These are phyloP conservation scores for Aspergillus viridinutans DNA, from an alignment of 2,329 filamentous ascomycete genomes.

Conservation along the genomic window DNA sequence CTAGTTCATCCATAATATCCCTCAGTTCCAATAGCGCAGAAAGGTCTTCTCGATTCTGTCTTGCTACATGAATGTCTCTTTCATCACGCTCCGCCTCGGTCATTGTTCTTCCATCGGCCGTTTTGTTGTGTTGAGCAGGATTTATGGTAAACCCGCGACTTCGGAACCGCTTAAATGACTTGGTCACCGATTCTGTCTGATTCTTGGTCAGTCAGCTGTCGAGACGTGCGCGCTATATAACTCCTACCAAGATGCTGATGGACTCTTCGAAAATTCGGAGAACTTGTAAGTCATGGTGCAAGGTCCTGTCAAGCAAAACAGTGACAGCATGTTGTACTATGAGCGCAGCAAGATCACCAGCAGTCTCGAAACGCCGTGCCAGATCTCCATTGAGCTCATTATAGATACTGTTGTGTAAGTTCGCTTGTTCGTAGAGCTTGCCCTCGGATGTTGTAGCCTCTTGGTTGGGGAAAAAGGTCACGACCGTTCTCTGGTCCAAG, in stretches of 20 bases:
- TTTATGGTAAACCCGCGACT: conserved; percentile 52
- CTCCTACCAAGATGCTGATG: conserved; percentile 57
- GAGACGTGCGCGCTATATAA: neutral
- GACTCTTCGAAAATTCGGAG: conserved; percentile 65
- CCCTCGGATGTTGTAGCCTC: conserved; percentile 32
- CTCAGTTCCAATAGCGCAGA: conserved; percentile 60
- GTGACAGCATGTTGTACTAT: conserved; percentile 59
- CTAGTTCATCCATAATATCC: conserved; percentile 62
- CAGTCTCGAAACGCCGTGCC: conserved; percentile 59
- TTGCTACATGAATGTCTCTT: conserved; percentile 48
- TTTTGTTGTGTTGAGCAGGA: conserved; percentile 28
- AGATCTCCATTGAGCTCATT: conserved; percentile 63
- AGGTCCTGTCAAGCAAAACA: conserved; percentile 56
- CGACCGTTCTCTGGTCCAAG: conserved; percentile 31
- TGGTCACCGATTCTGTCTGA: conserved; percentile 60
- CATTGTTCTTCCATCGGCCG: conserved; percentile 26
- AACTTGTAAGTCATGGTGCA: conserved; percentile 59
- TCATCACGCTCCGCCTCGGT: conserved; percentile 35
- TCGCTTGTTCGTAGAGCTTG: conserved; percentile 46
- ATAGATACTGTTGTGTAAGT: conserved; percentile 61
- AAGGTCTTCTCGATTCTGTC: conserved; percentile 59
- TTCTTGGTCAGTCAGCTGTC: neutral
- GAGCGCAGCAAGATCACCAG: conserved; percentile 59
- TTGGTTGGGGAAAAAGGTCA: conserved; percentile 33
- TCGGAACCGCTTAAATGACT: conserved; percentile 59